phyloP scores from a whole-genome alignment of 192 early-diverging fungal genomes.

The Coemansia sp. region DNA sequence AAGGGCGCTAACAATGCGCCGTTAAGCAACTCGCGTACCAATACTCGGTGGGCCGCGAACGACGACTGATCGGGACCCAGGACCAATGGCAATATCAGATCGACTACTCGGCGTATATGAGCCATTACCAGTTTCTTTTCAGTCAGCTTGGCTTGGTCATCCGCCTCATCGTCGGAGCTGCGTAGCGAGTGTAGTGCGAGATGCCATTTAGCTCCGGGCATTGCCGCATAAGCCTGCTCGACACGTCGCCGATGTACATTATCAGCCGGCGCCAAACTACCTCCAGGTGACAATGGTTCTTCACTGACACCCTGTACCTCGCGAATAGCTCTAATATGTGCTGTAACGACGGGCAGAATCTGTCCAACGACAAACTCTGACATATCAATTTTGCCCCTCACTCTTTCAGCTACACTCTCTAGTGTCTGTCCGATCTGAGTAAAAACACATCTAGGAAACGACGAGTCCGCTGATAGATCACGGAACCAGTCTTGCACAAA shows the following conservation, averaged over 20 bases:
- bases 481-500: conserved; percentile 58
- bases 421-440: conserved; percentile 32
- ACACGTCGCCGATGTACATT: conserved; percentile 1
- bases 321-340: conserved; percentile 65
- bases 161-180: neutral
- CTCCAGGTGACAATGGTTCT: conserved; percentile 14
- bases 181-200: conserved; percentile 7
- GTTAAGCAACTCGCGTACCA: conserved; percentile 78
- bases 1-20: conserved; percentile 72
- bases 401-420: conserved; percentile 33
- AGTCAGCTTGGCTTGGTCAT: conserved; percentile 5
- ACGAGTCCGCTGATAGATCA: conserved; percentile 41
- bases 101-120: conserved; percentile 67
- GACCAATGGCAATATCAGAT: conserved; percentile 67
- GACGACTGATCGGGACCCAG: conserved; percentile 61
- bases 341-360: conserved; percentile 71
- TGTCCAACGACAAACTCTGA: conserved; percentile 63
- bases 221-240: conserved; percentile 39
- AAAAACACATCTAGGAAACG: conserved; percentile 46
- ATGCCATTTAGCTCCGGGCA: conserved; percentile 10
- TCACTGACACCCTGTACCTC: conserved; percentile 34
- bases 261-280: conserved; percentile 54
- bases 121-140: conserved; percentile 57
- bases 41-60: conserved; percentile 60
- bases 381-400: conserved; percentile 55